A percentile compares a stretch with the other conserved stretches of the same genome.
Conservation (phyloP, 176 grass and related monocot genomes). For the Avena sativa region DNA sequence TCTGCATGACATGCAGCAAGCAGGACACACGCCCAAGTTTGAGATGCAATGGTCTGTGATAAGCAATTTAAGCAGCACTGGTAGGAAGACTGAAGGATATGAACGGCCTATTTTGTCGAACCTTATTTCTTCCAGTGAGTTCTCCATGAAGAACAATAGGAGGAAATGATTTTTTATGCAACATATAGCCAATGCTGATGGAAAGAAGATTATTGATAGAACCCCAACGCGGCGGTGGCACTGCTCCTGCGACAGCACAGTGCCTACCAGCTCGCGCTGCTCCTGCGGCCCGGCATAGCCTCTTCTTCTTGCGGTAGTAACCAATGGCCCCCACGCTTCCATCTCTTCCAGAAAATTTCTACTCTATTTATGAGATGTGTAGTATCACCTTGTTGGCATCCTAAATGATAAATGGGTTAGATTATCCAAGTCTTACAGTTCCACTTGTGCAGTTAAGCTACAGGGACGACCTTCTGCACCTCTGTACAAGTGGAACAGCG, state of each 20-base stretch:
- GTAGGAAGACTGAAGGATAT: constrained; percentile 49
- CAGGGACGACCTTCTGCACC: constrained; percentile 54
- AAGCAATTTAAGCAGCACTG: constrained; percentile 75
- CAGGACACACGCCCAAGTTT: constrained; percentile 81
- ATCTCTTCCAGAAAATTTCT: background rate
- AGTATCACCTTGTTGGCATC: background rate
- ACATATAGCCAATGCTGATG: constrained; percentile 26
- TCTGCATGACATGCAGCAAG: constrained; percentile 88
- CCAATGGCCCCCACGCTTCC: background rate
- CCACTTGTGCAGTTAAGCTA: constrained; percentile 77
- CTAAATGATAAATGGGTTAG: background rate
- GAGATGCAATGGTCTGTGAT: constrained; percentile 96
- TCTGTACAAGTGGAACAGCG: constrained; percentile 65
- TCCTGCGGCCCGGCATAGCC: background rate
- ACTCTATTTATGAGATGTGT: background rate
- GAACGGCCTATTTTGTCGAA: constrained; percentile 64
- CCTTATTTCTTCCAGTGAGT: constrained; percentile 54
- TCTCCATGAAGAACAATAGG: constrained; percentile 40
- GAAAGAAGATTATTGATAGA: background rate
- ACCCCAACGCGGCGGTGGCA: background rate
- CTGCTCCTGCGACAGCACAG: background rate
- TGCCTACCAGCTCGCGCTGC: background rate
- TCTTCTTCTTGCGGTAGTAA: background rate
- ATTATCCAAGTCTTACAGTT: constrained; percentile 52
- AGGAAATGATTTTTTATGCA: constrained; percentile 22